Conservation (phyloP, 2,329 filamentous ascomycete species). For the Cercospora zeina region DNA sequence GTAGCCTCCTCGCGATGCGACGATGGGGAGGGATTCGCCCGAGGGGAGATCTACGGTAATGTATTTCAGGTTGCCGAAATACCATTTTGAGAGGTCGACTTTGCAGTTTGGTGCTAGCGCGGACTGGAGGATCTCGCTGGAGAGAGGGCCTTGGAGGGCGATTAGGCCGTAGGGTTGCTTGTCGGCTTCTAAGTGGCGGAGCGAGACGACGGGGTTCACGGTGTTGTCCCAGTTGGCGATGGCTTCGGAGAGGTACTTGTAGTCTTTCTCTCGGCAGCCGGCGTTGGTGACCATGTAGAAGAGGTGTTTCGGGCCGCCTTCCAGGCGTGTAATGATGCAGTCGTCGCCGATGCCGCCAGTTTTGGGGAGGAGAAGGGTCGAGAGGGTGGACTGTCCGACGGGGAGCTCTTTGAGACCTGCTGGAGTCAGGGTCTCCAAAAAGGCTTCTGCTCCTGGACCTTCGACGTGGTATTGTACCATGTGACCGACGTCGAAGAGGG, state of each 20-base stretch:
- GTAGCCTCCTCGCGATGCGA: conserved; percentile 88
- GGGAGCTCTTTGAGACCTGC: conserved; percentile 66
- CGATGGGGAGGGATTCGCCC: conserved; percentile 53
- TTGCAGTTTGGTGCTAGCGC: conserved; percentile 58
- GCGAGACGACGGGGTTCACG: conserved; percentile 43
- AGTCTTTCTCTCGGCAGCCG: conserved; percentile 85
- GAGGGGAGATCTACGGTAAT: conserved; percentile 64
- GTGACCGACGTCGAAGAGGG: conserved; percentile 93
- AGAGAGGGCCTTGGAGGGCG: conserved; percentile 83
- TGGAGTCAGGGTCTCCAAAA: conserved; percentile 83
- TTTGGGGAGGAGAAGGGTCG: conserved; percentile 73
- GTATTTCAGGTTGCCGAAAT: conserved; percentile 76
- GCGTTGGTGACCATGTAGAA: conserved; percentile 98
- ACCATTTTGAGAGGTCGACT: conserved; percentile 62
- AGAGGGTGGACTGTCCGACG: conserved; percentile 73
- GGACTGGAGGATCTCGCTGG: conserved; percentile 66
- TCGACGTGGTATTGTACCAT: conserved; percentile 88
- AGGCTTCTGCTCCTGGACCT: conserved; percentile 75
- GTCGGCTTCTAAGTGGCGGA: conserved; percentile 41
- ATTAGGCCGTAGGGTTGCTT: conserved; percentile 70
- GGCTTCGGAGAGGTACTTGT: conserved; percentile 71
- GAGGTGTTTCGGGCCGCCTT: conserved; percentile 48
- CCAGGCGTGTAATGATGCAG: conserved; percentile 82
- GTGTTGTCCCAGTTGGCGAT: conserved; percentile 62
- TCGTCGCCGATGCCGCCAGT: conserved; percentile 95